Conservation (phyloP, 2,329 filamentous ascomycete species). For the Arthrobotrys musiformis region DNA sequence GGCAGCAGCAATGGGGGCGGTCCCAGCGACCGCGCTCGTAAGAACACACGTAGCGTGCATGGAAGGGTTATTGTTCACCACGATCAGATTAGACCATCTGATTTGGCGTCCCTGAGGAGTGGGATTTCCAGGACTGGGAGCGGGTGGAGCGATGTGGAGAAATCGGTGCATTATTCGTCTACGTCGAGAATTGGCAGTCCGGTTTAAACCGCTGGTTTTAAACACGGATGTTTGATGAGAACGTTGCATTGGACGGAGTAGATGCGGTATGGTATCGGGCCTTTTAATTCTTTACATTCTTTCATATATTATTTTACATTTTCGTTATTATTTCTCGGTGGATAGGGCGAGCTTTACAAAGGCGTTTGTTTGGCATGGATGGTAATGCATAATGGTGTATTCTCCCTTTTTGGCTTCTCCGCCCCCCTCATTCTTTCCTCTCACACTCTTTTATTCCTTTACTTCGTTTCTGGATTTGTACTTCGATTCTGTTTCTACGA, state of each 20-base stretch:
- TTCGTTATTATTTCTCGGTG: background rate
- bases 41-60: slow-evolving; percentile 10
- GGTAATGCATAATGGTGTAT: background rate
- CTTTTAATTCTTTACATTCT: background rate
- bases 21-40: background rate
- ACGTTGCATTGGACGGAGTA: background rate
- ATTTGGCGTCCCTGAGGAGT: slow-evolving; percentile 12
- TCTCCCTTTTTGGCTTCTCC: background rate
- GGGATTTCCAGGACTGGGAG: slow-evolving; percentile 12
- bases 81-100: slow-evolving; percentile 26
- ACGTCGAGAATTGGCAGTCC: slow-evolving; percentile 4
- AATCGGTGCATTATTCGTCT: slow-evolving; percentile 1
- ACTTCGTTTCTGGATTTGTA: background rate
- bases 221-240: background rate
- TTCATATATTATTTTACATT: background rate
- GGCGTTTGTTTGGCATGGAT: slow-evolving; percentile 3
- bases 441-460: background rate
- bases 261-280: background rate
- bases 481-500: background rate
- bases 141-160: slow-evolving; percentile 15
- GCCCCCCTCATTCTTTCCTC: background rate
- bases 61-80: slow-evolving; percentile 38
- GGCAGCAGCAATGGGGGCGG: background rate
- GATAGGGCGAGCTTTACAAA: background rate
- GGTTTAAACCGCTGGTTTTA: background rate